Evolutionary conservation across 2,329 filamentous ascomycete species (phyloP).

Genomic region (Fusarium equiseti): DNA sequence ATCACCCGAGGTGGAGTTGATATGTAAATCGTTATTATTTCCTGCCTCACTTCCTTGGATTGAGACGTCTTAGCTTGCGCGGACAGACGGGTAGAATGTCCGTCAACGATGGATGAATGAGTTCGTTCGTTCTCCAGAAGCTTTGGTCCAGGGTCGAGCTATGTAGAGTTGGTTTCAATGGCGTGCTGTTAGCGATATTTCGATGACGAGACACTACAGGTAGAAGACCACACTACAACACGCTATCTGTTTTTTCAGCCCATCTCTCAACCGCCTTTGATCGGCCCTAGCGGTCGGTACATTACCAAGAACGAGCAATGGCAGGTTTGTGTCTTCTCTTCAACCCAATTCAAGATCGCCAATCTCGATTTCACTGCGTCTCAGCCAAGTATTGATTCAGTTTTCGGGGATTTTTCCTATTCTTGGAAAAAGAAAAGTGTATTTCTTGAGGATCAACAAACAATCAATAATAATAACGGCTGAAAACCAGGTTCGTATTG

Average conservation of each 20-base stretch:
- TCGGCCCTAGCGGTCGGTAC: slow-evolving; percentile 20
- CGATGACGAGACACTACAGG: slow-evolving; percentile 30
- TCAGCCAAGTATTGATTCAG: slow-evolving; percentile 30
- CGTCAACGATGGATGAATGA: neutral
- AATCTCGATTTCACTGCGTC: slow-evolving; percentile 44
- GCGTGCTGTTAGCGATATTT: slow-evolving; percentile 41
- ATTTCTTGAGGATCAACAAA: slow-evolving; percentile 17
- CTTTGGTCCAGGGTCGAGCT: slow-evolving; percentile 23
- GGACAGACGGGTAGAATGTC: slow-evolving; percentile 1
- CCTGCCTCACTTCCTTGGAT: slow-evolving; percentile 15
- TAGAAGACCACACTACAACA: neutral
- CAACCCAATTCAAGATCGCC: slow-evolving; percentile 35
- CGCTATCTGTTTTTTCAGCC: slow-evolving; percentile 13
- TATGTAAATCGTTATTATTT: slow-evolving; percentile 31
- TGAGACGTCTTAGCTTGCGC: slow-evolving; percentile 13
- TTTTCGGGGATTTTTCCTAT: slow-evolving; percentile 36
- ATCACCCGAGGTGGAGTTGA: slow-evolving; percentile 29
- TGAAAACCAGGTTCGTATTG: slow-evolving; percentile 17
- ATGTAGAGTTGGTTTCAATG: slow-evolving; percentile 2
- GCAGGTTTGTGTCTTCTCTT: slow-evolving; percentile 20
- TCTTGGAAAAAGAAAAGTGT: slow-evolving; percentile 18
- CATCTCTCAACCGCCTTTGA: slow-evolving; percentile 32
- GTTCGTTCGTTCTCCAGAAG: slow-evolving; percentile 21
- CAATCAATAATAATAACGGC: slow-evolving; percentile 7
- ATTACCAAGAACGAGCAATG: slow-evolving; percentile 10